Percentiles rank a stretch among this genome's conserved stretches.
Evolutionary conservation across 1,284 basidiomycete species (phyloP).

Genomic region (Amylostereum areolatum): DNA sequence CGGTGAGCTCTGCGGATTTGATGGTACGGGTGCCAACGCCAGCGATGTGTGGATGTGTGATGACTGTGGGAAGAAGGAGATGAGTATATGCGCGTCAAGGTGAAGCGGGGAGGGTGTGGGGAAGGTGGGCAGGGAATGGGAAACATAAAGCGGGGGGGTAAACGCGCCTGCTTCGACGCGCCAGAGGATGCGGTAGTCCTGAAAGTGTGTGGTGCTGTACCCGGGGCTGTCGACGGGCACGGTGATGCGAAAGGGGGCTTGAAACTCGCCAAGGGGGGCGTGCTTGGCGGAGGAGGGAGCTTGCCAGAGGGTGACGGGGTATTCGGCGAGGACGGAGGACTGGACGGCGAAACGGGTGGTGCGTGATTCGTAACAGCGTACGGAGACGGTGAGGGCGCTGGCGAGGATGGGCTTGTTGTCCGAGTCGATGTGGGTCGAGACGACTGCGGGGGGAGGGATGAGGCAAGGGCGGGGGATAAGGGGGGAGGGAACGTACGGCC

Average conservation of each 20-base stretch:
- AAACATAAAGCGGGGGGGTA: slow-evolving; percentile 10
- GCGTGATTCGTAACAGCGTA: slow-evolving; percentile 76
- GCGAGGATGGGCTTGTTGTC: slow-evolving; percentile 62
- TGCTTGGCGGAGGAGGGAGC: slow-evolving; percentile 51
- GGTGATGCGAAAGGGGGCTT: slow-evolving; percentile 65
- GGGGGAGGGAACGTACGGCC: slow-evolving; percentile 47
- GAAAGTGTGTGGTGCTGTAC: slow-evolving; percentile 65
- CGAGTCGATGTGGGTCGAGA: slow-evolving; percentile 64
- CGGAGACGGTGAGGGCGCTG: slow-evolving; percentile 56
- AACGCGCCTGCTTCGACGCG: slow-evolving; percentile 72
- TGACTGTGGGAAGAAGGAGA: slow-evolving; percentile 35
- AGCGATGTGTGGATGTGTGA: slow-evolving; percentile 57
- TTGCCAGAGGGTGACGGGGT: slow-evolving; percentile 60
- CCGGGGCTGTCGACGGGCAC: slow-evolving; percentile 60
- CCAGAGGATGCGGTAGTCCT: slow-evolving; percentile 77
- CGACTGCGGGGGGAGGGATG: slow-evolving; percentile 33
- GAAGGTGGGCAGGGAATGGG: background rate
- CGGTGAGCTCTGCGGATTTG: slow-evolving; percentile 61
- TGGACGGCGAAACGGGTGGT: slow-evolving; percentile 52
- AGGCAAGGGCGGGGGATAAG: slow-evolving; percentile 8
- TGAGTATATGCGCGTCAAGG: slow-evolving; percentile 15
- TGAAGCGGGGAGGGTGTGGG: slow-evolving; percentile 6
- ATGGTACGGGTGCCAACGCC: slow-evolving; percentile 62
- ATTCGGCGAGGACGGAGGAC: slow-evolving; percentile 62
- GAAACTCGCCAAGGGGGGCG: slow-evolving; percentile 54